Base-by-base conservation (phyloP, 805 yeast genomes). In the Brettanomyces bruxellensis region DNA sequence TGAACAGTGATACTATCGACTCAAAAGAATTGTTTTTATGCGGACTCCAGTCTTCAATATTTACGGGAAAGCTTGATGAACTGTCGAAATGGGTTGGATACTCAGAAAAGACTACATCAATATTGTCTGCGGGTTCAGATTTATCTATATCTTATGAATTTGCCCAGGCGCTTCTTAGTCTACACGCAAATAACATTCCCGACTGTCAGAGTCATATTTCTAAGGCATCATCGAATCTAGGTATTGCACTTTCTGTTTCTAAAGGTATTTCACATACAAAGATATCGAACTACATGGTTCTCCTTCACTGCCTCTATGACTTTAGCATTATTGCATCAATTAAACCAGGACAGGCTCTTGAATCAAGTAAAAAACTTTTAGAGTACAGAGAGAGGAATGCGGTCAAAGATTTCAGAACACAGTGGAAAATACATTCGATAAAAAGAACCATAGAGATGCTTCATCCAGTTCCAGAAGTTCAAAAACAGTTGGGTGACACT, bases 21-120 rank as follows among this genome's bases (percentile, higher is more conserved):
- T 76, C 78, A 0, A 64, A 69, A 23, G 83, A 78, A 3, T 81
- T 86, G 82, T 64, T 81, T 3, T 65, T 74, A 48, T 72, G 83
- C 40, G 97, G 90, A 0, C 63, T 88, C 3, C 86, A 84, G 49
- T 83, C 95, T 0, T 77, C 95, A 0, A 77, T 87, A 55, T 70
- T 78, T 24, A 70, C 80, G 1, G 88, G 89, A 0, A 76, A 79
- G 37, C 53, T 74, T 36, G 58, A 60, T 0, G 70, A 71, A 11
- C 60, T 89, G 2, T 58, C 60, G 7, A 67, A 70, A 40, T 89
- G 96, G 96, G 62, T 79, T 1, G 56, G 66, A 14, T 62, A 71
- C 12, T 65, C 84, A 4, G 81, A 80, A 44, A 49, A 52, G 13
- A 55, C 50, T 25, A 57, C 62, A 6, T 53, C 59, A 3, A 58